Conservation (phyloP, 192 early-diverging fungal genomes). For the Mycoemilia scoparia region DNA sequence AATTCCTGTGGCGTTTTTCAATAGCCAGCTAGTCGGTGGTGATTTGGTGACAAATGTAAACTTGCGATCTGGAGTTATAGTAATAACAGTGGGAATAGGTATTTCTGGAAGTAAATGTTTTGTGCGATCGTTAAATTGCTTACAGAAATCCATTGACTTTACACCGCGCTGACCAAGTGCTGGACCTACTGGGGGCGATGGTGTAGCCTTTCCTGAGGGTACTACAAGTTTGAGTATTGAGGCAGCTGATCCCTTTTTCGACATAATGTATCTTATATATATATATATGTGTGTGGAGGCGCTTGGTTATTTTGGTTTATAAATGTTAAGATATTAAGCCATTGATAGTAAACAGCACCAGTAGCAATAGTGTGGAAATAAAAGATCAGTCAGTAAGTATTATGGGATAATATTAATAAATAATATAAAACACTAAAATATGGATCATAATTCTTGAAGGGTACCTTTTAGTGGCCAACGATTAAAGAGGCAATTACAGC, state of each 20-base stretch:
- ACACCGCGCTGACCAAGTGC: constrained; percentile 91
- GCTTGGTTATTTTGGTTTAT: too few species aligned
- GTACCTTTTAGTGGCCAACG: too few species aligned
- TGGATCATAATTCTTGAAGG: too few species aligned
- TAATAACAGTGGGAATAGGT: constrained; percentile 69
- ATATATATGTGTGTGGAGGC: too few species aligned
- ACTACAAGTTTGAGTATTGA: constrained; percentile 54
- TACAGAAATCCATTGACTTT: constrained; percentile 97
- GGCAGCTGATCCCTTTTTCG: constrained; percentile 22
- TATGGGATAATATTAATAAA: too few species aligned
- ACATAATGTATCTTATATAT: constrained; percentile 15
- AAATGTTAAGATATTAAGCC: too few species aligned
- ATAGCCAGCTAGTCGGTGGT: constrained; percentile 75
- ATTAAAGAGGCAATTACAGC: too few species aligned
- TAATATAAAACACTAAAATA: too few species aligned
- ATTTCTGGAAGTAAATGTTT: constrained; percentile 62
- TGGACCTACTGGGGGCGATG: constrained; percentile 83
- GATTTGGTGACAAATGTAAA: constrained; percentile 77
- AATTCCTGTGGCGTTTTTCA: constrained; percentile 72
- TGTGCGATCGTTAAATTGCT: constrained; percentile 92
- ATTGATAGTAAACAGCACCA: too few species aligned
- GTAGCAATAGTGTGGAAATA: too few species aligned
- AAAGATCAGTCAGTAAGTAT: too few species aligned
- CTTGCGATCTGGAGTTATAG: constrained; percentile 75
- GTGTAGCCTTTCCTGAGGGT: constrained; percentile 84